A percentile compares a stretch with the other conserved stretches of the same genome.
Conservation (phyloP, 1,284 basidiomycete genomes). For the Rhodotorula sp. region DNA sequence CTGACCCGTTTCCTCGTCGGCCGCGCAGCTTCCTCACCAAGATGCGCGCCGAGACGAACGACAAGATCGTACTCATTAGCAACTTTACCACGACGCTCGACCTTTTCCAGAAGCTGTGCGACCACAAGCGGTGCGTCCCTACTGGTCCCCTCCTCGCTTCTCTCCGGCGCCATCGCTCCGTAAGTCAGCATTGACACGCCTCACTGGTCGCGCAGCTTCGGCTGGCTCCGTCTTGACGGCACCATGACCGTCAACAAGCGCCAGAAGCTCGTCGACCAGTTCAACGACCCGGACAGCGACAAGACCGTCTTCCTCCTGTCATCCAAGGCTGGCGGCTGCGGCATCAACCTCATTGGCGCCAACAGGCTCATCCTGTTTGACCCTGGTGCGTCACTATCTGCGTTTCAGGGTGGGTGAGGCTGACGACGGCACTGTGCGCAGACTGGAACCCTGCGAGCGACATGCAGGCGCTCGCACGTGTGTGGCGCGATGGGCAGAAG, state of each 20-base stretch:
- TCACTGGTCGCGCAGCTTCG: conserved; percentile 65
- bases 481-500: conserved; percentile 99
- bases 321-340: conserved; percentile 96
- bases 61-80: conserved; percentile 98
- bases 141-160: conserved; percentile 52
- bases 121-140: conserved; percentile 70
- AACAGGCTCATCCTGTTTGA: conserved; percentile 96
- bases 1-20: too few relatives aligned
- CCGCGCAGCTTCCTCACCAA: conserved; percentile 75
- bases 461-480: conserved; percentile 95
- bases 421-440: conserved; percentile 48
- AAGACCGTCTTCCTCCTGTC: conserved; percentile 95
- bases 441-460: conserved; percentile 99
- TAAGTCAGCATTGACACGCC: background rate
- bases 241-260: conserved; percentile 92
- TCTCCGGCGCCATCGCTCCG: background rate
- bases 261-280: conserved; percentile 95
- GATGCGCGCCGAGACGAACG: conserved; percentile 75
- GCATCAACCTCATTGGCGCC: conserved; percentile 97
- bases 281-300: conserved; percentile 92
- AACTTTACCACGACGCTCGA: conserved; percentile 99
- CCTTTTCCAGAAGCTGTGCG: conserved; percentile 83
- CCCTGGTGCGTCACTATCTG: conserved; percentile 65
- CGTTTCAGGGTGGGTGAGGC: background rate
- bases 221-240: conserved; percentile 88